phyloP scores from a whole-genome alignment of 2,329 filamentous ascomycete genomes.

The Zymoseptoria crescenta region DNA sequence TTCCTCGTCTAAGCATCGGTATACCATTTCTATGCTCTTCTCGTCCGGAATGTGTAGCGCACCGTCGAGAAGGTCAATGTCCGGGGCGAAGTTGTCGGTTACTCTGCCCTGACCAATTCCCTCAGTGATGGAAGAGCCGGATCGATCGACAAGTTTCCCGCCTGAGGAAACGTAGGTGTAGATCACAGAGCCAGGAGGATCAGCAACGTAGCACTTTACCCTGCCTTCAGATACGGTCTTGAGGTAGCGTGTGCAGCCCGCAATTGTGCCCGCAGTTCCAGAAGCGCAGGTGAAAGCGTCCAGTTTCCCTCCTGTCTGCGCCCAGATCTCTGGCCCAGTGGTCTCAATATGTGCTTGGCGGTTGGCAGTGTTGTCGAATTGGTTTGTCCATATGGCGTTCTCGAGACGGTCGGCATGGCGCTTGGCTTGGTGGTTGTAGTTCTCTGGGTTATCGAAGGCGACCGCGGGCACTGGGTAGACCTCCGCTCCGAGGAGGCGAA shows the following conservation, averaged over 20 bases:
- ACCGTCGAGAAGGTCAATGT: slow-evolving; percentile 76
- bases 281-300: slow-evolving; percentile 96
- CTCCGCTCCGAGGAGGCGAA: slow-evolving; percentile 84
- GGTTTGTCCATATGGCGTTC: slow-evolving; percentile 96
- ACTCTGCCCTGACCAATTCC: slow-evolving; percentile 94
- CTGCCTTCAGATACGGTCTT: slow-evolving; percentile 72
- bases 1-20: slow-evolving; percentile 90
- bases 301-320: slow-evolving; percentile 74
- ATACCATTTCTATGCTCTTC: slow-evolving; percentile 96
- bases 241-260: slow-evolving; percentile 78
- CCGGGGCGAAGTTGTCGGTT: slow-evolving; percentile 86
- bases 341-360: slow-evolving; percentile 91
- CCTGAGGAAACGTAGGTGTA: slow-evolving; percentile 86
- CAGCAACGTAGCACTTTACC: slow-evolving; percentile 83
- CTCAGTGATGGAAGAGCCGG: slow-evolving; percentile 87
- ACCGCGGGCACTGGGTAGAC: slow-evolving; percentile 95
- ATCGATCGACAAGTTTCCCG: slow-evolving; percentile 72
- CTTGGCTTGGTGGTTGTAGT: slow-evolving; percentile 95
- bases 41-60: slow-evolving; percentile 80
- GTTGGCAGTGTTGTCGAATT: slow-evolving; percentile 96
- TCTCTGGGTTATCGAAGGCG: slow-evolving; percentile 86
- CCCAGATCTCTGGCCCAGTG: slow-evolving; percentile 95
- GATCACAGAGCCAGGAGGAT: slow-evolving; percentile 87
- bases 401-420: slow-evolving; percentile 79
- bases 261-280: slow-evolving; percentile 84